Evolutionary conservation across 257 asterid species (phyloP), one percentile per base, ranked within the genome.

Genomic region (Plectranthus barbatus): DNA sequence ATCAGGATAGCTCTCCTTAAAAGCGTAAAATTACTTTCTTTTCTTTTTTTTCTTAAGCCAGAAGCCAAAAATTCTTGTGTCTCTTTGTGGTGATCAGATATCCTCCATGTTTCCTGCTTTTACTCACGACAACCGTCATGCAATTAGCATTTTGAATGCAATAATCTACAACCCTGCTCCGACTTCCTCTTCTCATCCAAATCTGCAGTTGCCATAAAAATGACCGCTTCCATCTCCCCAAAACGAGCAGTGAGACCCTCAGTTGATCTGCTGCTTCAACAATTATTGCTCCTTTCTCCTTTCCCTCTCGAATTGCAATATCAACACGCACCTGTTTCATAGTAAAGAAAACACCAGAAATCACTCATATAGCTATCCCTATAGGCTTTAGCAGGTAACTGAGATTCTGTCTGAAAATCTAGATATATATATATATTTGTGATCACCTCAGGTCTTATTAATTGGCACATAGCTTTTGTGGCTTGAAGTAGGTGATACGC

Each of bases 81-180:
- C 88, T 76, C 20, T 48, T 52, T n/a, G 97, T 87, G 10, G 95
- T 90, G 71, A 90, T 87, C 57, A 87, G 69, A 62, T 87, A 90
- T 53, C 97, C 97, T 68, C 97, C 97, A 54, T 72, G 33, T 49
- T 78, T 90, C 81, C 66, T 79, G 77, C 76, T 74, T 56, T 82
- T 87, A 70, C 96, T 83, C 42, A 87, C 96, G 0, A 96, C 95
- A 70, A 90, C 75, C 4, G 96, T 79, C 96, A 87, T 79, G 83
- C 97, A 90, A 48, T 79, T 77, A 11, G 97, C 84, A 62, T 84
- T 83, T 41, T 83, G 81, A 37, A 90, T 87, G 67, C 97, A 90
- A 71, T 85, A 84, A 60, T 87, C 86, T 1, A 76, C 85, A 14
- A 80, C 85, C 57, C 76, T 76, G 67, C 71, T 73, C 48, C 44